Base-by-base conservation (phyloP, 169 alveolate species). In the Haemoproteus tartakovskyi region DNA sequence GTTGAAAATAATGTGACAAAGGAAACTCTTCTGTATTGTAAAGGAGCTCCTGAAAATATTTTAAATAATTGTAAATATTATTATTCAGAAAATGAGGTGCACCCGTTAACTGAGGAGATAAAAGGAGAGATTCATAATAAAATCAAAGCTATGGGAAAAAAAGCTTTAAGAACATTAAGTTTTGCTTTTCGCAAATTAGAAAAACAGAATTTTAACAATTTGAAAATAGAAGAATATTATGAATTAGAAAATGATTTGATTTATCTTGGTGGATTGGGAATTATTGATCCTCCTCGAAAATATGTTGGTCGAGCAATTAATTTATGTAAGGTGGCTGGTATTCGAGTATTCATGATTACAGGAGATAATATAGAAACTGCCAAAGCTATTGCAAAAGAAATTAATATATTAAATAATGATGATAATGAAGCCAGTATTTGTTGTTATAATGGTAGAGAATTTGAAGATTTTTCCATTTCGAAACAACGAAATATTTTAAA, bases 41-140 rank as follows among this genome's bases (percentile, higher is more conserved):
- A 98, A 91, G 99, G 99, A 4, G 99, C 99, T 5, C 99, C 99
- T 5, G 99, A 98, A 83, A 88, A 95, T 62, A 92, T 98, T 11
- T 70, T 97, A 24, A 98, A 94, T 48, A 87, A 93, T 18, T 79
- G 93, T 61, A 80, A 83, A 18, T 29, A 46, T 46, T 62, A 52
- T 48, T 29, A 62, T 78, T 89, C 90, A 24, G 94, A 93, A 54
- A 99, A 98, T 43, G 90, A 89, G 26, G 78, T 88, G 5, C 92
- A 60, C 22, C 84, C 89, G n/a, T 79, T 96, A 40, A 91, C 92
- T 8, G 93, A 84, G 6, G 87, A 79, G 0, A 50, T 92, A 60
- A 95, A 92, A 57, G 57, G 79, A 16, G 79, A 67, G 1, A 80
- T 97, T 0, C 80, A 87, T n/a, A 60, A 84, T 14, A 87, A 89